Percentiles rank a stretch among this genome's conserved stretches.
phyloP scores from a whole-genome alignment of 805 yeast species.

The Saccharomyces mikatae region DNA sequence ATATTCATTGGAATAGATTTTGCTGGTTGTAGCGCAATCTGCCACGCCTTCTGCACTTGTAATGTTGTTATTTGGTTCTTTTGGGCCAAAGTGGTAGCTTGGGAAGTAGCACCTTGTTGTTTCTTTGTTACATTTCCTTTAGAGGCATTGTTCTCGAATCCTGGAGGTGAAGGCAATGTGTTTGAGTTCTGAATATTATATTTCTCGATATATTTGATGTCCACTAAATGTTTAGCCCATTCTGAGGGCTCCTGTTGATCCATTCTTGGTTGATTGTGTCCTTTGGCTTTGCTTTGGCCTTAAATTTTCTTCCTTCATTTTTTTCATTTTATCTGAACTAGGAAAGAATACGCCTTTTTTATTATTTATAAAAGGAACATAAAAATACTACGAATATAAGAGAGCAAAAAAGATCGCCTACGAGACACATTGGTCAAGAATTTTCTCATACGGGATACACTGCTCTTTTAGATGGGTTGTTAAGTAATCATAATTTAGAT shows the following conservation, averaged over 20 bases:
- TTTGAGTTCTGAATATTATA: conserved; percentile 4
- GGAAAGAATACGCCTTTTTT: neutral
- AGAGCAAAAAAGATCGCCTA: neutral
- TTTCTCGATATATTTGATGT: conserved; percentile 8
- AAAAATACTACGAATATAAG: neutral
- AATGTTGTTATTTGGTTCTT: neutral
- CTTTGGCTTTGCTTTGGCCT: neutral
- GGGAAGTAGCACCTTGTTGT: conserved; percentile 3
- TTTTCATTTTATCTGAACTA: neutral
- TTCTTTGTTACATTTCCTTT: neutral
- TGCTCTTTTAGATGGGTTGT: neutral
- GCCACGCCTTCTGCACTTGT: conserved; percentile 71
- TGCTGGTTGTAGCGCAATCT: conserved; percentile 71
- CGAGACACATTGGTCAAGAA: neutral
- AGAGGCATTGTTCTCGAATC: conserved; percentile 10
- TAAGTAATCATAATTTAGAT: neutral
- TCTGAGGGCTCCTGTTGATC: conserved; percentile 1
- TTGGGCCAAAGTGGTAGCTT: conserved; percentile 1
- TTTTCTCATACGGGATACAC: neutral
- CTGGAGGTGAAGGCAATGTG: conserved; percentile 23
- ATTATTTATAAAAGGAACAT: neutral
- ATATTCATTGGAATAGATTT: conserved; percentile 85
- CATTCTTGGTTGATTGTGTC: neutral
- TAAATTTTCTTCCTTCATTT: neutral
- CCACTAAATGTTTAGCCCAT: conserved; percentile 12